A percentile compares a stretch with the other conserved stretches of the same genome.
Evolutionary conservation across 2,329 filamentous ascomycete genomes (phyloP).

Genomic region (Lachnellula hyalina): DNA sequence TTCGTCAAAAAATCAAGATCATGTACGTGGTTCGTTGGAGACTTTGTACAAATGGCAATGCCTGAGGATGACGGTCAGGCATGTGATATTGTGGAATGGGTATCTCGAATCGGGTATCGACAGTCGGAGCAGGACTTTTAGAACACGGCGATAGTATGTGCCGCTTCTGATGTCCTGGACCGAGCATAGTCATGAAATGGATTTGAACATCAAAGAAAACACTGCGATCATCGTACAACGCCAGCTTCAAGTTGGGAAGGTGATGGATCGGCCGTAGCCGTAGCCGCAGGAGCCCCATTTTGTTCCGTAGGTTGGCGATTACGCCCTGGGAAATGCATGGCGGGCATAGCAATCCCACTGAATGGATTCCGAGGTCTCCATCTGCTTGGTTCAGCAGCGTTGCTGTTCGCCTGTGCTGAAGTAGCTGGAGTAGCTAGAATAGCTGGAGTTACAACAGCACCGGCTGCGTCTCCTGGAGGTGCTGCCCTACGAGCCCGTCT

Average conservation of each 20-base stretch:
- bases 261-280: slow-evolving; percentile 16
- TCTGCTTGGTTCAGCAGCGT: slow-evolving; percentile 13
- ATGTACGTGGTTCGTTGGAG: background rate
- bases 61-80: background rate
- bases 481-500: slow-evolving; percentile 15
- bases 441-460: background rate
- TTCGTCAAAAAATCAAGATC: background rate
- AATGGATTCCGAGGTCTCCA: slow-evolving; percentile 27
- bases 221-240: slow-evolving; percentile 18
- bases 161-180: no score
- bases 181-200: no score
- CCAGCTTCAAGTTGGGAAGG: slow-evolving; percentile 33
- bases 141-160: no score
- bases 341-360: slow-evolving; percentile 19
- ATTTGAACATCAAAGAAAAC: background rate
- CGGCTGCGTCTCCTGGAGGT: slow-evolving; percentile 3
- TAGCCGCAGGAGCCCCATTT: background rate
- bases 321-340: slow-evolving; percentile 18
- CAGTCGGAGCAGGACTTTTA: background rate
- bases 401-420: slow-evolving; percentile 4
- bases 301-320: slow-evolving; percentile 12
- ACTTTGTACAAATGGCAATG: background rate
- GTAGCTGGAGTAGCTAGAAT: background rate
- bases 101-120: background rate
- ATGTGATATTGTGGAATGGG: background rate